Evolutionary conservation across 352 stramenopile species (phyloP).

Genomic region (Hyaloperonospora brassicae): DNA sequence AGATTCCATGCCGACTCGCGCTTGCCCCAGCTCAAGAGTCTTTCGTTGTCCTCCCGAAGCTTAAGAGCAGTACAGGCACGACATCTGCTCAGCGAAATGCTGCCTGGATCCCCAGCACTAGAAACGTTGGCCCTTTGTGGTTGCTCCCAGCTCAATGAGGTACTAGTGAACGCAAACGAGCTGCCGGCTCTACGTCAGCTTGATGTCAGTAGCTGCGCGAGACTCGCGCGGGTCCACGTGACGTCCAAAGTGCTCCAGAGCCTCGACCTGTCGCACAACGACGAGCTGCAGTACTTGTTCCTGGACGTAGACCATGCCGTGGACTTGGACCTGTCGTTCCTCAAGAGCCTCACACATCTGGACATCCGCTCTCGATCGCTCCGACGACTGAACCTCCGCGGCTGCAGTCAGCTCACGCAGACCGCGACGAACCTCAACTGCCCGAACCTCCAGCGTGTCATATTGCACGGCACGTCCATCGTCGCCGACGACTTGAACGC

Average conservation of each 20-base stretch:
- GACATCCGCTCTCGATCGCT: conserved; percentile 42
- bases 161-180: conserved; percentile 48
- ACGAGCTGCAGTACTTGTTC: conserved; percentile 36
- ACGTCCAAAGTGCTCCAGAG: conserved; percentile 33
- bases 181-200: conserved; percentile 39
- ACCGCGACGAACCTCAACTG: conserved; percentile 34
- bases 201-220: conserved; percentile 35
- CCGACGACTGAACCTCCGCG: conserved; percentile 34
- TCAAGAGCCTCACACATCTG: conserved; percentile 49
- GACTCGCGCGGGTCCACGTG: conserved; percentile 52
- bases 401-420: conserved; percentile 32
- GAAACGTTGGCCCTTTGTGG: conserved; percentile 30
- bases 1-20: conserved; percentile 35
- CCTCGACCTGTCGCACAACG: conserved; percentile 38
- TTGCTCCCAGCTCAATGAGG: conserved; percentile 48
- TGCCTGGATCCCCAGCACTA: conserved; percentile 23
- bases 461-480: conserved; percentile 43
- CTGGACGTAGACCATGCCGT: conserved; percentile 32
- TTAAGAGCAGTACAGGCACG: conserved; percentile 35
- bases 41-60: conserved; percentile 41
- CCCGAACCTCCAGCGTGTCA: conserved; percentile 27
- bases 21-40: conserved; percentile 37
- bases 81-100: conserved; percentile 37
- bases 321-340: conserved; percentile 52
- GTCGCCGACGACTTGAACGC: conserved; percentile 30